These are phyloP conservation scores for Aspergillus nomiae DNA, from an alignment of 2,329 filamentous ascomycete genomes.

Conservation along the genomic window DNA sequence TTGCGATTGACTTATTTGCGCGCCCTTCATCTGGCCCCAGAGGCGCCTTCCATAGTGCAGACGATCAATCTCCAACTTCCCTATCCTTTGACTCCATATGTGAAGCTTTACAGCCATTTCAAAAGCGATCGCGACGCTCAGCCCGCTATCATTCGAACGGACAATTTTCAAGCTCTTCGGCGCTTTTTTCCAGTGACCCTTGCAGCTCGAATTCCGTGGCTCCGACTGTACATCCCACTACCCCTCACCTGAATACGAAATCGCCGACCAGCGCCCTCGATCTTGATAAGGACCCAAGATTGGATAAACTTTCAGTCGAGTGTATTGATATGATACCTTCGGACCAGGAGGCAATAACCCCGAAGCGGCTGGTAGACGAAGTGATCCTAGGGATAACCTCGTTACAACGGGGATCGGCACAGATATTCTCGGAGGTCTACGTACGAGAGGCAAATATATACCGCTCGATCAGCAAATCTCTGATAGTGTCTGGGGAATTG, in stretches of 20 bases:
- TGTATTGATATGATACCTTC: conserved; percentile 71
- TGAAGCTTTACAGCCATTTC: conserved; percentile 42
- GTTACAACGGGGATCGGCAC: conserved; percentile 54
- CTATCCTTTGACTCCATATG: conserved; percentile 37
- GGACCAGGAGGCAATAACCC: conserved; percentile 27
- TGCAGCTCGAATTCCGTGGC: conserved; percentile 11
- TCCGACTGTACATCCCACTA: conserved; percentile 3
- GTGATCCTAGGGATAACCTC: conserved; percentile 35
- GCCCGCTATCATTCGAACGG: conserved; percentile 14
- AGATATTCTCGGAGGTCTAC: conserved; percentile 62
- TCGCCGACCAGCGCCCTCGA: conserved; percentile 19
- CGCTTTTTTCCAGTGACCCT: conserved; percentile 6
- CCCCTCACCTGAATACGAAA: conserved; percentile 22
- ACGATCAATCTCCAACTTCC: conserved; percentile 22
- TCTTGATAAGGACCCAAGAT: conserved; percentile 69
- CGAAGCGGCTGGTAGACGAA: conserved; percentile 24
- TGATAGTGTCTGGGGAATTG: conserved; percentile 85
- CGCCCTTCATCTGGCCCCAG: conserved; percentile 26
- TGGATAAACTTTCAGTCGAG: conserved; percentile 75
- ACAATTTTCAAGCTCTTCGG: conserved; percentile 13
- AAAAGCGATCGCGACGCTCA: conserved; percentile 26
- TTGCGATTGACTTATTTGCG: conserved; percentile 61
- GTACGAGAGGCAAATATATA: conserved; percentile 80
- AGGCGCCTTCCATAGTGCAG: conserved; percentile 8
- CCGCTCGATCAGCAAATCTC: conserved; percentile 71